Conservation (phyloP, 2,329 filamentous ascomycete genomes). For the Colletotrichum spaethianum region DNA sequence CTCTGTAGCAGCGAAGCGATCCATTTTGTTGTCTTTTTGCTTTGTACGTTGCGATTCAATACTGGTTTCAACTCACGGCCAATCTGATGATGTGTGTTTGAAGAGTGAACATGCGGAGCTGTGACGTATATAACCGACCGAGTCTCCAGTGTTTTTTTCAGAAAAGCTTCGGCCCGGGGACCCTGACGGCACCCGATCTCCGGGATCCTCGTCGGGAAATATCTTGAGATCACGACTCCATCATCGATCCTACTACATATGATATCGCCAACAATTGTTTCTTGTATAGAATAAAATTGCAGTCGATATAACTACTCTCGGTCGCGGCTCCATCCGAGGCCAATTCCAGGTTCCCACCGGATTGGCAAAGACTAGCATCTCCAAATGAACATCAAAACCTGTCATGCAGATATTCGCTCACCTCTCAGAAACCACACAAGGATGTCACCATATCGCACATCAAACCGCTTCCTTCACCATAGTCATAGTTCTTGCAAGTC, state of each 20-base stretch:
- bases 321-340: neutral
- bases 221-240: neutral
- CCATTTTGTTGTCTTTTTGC: slow-evolving; percentile 8
- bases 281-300: neutral
- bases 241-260: neutral
- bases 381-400: neutral
- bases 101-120: neutral
- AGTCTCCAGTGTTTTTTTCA: neutral
- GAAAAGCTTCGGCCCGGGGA: slow-evolving; percentile 31
- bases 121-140: slow-evolving; percentile 28
- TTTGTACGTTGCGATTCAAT: neutral
- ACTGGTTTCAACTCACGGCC: neutral
- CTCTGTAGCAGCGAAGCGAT: slow-evolving; percentile 23
- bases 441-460: neutral
- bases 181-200: slow-evolving; percentile 21
- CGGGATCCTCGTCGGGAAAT: slow-evolving; percentile 21
- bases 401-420: neutral
- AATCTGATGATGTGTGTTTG: neutral
- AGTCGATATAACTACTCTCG: no score
- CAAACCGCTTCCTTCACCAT: neutral
- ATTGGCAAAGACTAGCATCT: neutral
- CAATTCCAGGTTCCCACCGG: neutral
- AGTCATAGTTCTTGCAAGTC: no score
- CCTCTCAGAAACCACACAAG: neutral
- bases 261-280: neutral